Evolutionary conservation across 2,329 filamentous ascomycete species (phyloP).

Genomic region (Phaeosphaeriaceae sp.): DNA sequence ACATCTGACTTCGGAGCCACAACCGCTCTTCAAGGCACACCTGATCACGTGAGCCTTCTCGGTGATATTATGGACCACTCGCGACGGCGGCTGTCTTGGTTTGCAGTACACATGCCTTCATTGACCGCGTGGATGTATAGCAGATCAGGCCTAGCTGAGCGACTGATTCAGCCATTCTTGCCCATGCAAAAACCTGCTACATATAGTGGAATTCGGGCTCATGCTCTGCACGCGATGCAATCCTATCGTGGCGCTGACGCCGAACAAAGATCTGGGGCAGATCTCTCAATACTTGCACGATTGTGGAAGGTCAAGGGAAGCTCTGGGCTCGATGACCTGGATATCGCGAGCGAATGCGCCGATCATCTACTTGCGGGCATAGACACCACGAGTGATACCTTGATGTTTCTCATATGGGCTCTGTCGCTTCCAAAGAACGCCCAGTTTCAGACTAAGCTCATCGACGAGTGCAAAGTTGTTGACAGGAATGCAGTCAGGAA

Average conservation of each 20-base stretch:
- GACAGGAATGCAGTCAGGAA: slow-evolving; percentile 11
- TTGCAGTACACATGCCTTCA: slow-evolving; percentile 53
- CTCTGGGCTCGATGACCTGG: slow-evolving; percentile 48
- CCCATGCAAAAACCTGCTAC: slow-evolving; percentile 60
- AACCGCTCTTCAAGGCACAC: slow-evolving; percentile 49
- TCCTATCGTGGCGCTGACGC: slow-evolving; percentile 14
- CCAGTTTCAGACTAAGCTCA: slow-evolving; percentile 54
- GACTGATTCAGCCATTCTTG: slow-evolving; percentile 49
- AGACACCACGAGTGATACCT: slow-evolving; percentile 60
- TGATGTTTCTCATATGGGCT: slow-evolving; percentile 46
- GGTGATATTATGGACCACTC: slow-evolving; percentile 57
- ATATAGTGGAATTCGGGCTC: slow-evolving; percentile 58
- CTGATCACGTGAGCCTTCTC: slow-evolving; percentile 51
- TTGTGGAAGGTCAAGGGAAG: slow-evolving; percentile 11
- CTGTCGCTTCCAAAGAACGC: slow-evolving; percentile 50
- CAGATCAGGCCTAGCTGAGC: slow-evolving; percentile 47
- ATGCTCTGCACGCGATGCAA: slow-evolving; percentile 49
- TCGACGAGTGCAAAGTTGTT: slow-evolving; percentile 50
- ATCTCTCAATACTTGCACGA: slow-evolving; percentile 10
- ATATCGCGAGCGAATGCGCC: slow-evolving; percentile 60
- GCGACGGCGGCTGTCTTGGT: slow-evolving; percentile 58
- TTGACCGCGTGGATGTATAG: slow-evolving; percentile 59
- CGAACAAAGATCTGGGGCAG: background rate
- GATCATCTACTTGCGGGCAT: slow-evolving; percentile 62
- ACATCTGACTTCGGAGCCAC: slow-evolving; percentile 50